Evolutionary conservation across 768 basidiomycete species (phyloP), one percentile per base, ranked within the genome.

Genomic region (Lentinula boryana): DNA sequence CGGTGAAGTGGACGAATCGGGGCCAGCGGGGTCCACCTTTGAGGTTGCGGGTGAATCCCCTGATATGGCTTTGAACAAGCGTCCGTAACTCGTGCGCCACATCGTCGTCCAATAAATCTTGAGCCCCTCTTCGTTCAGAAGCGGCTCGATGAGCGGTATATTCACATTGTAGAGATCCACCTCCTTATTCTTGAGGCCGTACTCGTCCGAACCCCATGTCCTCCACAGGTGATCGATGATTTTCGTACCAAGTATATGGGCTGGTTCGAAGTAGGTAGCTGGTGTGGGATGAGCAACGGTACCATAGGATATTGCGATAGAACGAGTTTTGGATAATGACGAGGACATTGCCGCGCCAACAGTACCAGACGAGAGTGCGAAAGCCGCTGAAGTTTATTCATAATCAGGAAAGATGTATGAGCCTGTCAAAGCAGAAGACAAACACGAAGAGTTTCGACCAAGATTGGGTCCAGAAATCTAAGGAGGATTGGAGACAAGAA

Each of bases 261-360:
- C 93, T n/a, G 91, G 88, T 40, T 85, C 79, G 64, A 85, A 76
- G 57, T 81, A 80, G 15, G 72, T 63, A 7, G 71, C 63, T 1
- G 91, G 87, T 5, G 87, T 87, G 1, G 91, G 89, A 67, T 84
- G 80, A 49, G 80, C 69, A 56, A 95, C 84, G 15, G 81, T 90
- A 38, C 93, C 93, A 69, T 97, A 96, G 0, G 93, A 95, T 40
- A 98, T 68, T 1, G 95, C 95, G 61, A 97, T 89, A 44, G 92
- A 84, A 41, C 92, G 88, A 32, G 76, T 79, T 60, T 78, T 78
- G 27, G 88, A 86, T 48, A 94, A 78, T 23, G 84, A 84, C 21
- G 88, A 87, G 31, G 90, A 90, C 71, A 98, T 77, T 15, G 95
- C 90, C 2, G 94, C 95, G 41, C 95, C 95, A 63, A 98, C 80